A percentile compares a stretch with the other conserved stretches of the same genome.
Conservation (phyloP, 2,329 filamentous ascomycete genomes). For the Simplicillium aogashimaense region DNA sequence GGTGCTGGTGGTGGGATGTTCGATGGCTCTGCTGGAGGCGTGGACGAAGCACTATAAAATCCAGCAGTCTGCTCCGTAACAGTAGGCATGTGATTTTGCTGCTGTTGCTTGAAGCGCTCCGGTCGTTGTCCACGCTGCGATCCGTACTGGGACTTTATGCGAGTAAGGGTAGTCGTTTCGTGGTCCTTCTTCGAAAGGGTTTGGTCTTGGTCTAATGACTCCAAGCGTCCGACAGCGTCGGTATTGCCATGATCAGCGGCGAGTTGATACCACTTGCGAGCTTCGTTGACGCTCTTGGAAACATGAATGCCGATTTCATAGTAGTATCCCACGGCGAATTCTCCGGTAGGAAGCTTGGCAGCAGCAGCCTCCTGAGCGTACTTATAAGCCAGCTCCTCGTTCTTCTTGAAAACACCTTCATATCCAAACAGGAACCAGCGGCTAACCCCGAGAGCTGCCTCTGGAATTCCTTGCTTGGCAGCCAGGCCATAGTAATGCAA, state of each 20-base stretch:
- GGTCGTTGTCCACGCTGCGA: constrained; percentile 55
- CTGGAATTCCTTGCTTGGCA: constrained; percentile 81
- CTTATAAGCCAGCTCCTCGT: constrained; percentile 84
- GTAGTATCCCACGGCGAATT: constrained; percentile 97
- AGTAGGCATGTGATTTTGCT: constrained; percentile 33
- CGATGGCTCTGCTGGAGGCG: constrained; percentile 12
- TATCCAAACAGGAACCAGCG: constrained; percentile 98
- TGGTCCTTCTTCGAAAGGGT: constrained; percentile 85
- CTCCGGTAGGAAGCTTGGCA: constrained; percentile 74
- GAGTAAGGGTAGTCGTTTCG: constrained; percentile 78
- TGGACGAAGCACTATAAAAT: constrained; percentile 11
- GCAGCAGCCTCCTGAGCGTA: constrained; percentile 83
- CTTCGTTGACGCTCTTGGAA: constrained; percentile 71
- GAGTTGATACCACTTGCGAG: constrained; percentile 80
- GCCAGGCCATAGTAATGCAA: constrained; percentile 94
- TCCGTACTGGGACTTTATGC: constrained; percentile 75
- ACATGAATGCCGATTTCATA: constrained; percentile 93
- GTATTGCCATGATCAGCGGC: constrained; percentile 87
- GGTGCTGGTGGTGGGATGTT: constrained; percentile 5
- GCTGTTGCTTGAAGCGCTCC: constrained; percentile 44
- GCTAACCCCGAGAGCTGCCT: constrained; percentile 92
- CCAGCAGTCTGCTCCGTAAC: constrained; percentile 30
- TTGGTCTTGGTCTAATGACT: constrained; percentile 74
- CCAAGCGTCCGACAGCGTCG: constrained; percentile 72
- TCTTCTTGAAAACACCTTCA: constrained; percentile 87